Evolutionary conservation across 257 asterid species (phyloP), one percentile per base, ranked within the genome.

Genomic region (Solanum microdontum): DNA sequence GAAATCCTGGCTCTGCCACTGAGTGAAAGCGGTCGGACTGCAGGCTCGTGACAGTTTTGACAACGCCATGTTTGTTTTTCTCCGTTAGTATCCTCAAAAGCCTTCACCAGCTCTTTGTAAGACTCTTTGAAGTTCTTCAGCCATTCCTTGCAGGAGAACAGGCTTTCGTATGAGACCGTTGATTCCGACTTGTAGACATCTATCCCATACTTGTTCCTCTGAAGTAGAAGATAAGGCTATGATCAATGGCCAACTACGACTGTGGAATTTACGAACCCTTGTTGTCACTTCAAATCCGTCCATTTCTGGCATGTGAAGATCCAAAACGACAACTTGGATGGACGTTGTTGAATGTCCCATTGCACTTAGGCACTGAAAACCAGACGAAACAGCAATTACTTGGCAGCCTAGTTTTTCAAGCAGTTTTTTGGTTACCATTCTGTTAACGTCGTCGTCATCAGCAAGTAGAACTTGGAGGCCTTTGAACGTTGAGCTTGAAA

Each of bases 251-350:
- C 92, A 90, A 21, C 60, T 88, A 10, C 36, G 92, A 36, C 93
- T 90, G 55, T 90, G 70, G 82, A 84, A 91, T 76, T 91, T 90
- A 12, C 92, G 90, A n/a, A 90, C 90, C 60, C 91, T 91, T 30
- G 21, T 84, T 3, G 91, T 89, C 75, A 91, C 93, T 84, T 90
- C 91, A 24, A 86, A 91, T 58, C 93, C 93, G 30, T 91, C 93
- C 90, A 91, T 91, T 45, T 90, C 93, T 0, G 91, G 89, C 93
- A 91, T 90, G 82, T 91, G 92, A 90, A 91, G 90, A 58, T 91
- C 93, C 87, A 91, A 77, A 30, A 91, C 21, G n/a, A 91, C 91
- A n/a, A 91, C 86, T 82, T 88, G 90, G 75, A 82, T 89, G 14
- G 82, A 26, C 2, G 90, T 87, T 21, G 89, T 87, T 9, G 92